A percentile compares a stretch with the other conserved stretches of the same genome.
Conservation (phyloP, 345 rosid species). For the Bruguiera gymnorhiza region DNA sequence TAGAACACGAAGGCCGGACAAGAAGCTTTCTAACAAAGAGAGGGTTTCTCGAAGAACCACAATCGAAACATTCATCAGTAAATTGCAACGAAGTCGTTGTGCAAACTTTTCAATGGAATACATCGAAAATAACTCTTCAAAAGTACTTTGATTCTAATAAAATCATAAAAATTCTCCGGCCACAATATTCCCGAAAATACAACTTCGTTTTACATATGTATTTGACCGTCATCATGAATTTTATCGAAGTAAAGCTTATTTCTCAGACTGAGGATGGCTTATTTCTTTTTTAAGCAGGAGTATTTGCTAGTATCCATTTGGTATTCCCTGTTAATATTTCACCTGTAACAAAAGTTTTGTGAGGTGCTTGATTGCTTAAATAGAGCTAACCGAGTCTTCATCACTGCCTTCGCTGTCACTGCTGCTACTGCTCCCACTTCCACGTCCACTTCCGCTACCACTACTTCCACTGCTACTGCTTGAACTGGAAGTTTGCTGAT, state of each 20-base stretch:
- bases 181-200: too few species aligned
- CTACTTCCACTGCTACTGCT: constrained; percentile 76
- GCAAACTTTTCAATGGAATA: too few species aligned
- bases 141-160: too few species aligned
- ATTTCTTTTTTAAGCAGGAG: constrained; percentile 3
- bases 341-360: neutral
- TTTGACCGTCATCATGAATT: neutral
- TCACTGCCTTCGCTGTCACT: constrained; percentile 67
- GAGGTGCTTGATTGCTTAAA: constrained; percentile 25
- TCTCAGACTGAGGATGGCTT: neutral
- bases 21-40: too few species aligned
- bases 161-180: too few species aligned
- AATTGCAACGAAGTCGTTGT: too few species aligned
- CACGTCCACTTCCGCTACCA: constrained; percentile 58
- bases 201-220: neutral
- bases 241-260: neutral
- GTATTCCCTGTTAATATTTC: neutral
- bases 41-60: too few species aligned
- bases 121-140: too few species aligned
- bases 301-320: neutral
- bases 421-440: constrained; percentile 57
- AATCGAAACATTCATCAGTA: too few species aligned
- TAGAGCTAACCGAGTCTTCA: constrained; percentile 64
- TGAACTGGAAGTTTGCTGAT: constrained; percentile 42
- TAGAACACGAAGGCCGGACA: too few species aligned